Evolutionary conservation across 306 rosid species (phyloP), one percentile per base, ranked within the genome.

Genomic region (Hippophae rhamnoides): DNA sequence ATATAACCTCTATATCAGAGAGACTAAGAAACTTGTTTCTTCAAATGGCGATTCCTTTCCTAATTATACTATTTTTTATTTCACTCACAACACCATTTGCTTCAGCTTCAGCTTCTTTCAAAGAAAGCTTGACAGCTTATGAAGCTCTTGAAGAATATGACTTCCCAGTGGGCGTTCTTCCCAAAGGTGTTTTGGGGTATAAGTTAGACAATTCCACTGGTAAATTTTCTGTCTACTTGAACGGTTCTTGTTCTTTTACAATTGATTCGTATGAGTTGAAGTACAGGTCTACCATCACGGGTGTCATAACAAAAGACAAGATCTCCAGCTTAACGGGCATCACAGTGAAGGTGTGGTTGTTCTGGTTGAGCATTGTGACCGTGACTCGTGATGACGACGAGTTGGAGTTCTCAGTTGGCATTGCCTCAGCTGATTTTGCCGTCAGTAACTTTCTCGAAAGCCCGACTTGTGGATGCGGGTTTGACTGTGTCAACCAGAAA

Each of bases 161-260:
- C 41, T 78, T 80, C 72, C 83, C 86, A 2, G 79, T 64, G 5
- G 89, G 86, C 26, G 18, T 80, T 67, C 87, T 86, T 62, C 85
- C 87, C 14, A 76, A 64, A 23, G 84, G 82, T 2, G 85, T 55
- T 0, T 0, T 60, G 52, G 58, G 80, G 56, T 83, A 83, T 52
- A 58, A 67, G 41, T 60, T 83, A n/a, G 71, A 75, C 66, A 58
- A 1, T 12, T 68, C 84, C 47, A 70, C 82, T 0, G 85, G 89
- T 27, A 43, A 75, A 66, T 86, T 81, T 80, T 72, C 80, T 43
- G 84, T 47, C 48, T 18, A 51, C 31, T 67, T 85, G 45, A 58
- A 80, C 47, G 81, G 70, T 5, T 23, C 69, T 26, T 85, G 84
- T 46, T 26, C 64, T 5, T 75, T 73, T 44, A 2, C 54, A 6